A percentile compares a stretch with the other conserved stretches of the same genome.
Conservation (phyloP, 768 basidiomycete species). For the Chlorophyllum brunneum region DNA sequence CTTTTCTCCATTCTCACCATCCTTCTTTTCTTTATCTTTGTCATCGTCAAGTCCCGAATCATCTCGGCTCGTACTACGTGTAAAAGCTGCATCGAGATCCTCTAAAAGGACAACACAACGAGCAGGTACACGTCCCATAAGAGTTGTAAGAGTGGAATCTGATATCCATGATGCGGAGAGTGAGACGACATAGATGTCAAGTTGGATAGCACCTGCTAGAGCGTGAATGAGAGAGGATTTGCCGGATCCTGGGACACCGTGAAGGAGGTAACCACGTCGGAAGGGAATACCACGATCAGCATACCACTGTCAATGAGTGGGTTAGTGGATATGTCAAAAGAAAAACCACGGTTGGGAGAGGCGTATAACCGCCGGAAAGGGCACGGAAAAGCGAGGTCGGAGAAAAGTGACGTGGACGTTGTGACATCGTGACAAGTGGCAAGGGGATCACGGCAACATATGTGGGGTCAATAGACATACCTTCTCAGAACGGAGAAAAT, state of each 20-base stretch:
- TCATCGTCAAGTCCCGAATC: conserved; percentile 46
- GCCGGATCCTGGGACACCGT: conserved; percentile 82
- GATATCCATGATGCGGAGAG: conserved; percentile 85
- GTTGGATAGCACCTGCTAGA: conserved; percentile 82
- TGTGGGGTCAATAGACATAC: conserved; percentile 27
- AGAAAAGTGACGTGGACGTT: conserved; percentile 4
- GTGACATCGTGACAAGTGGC: background rate
- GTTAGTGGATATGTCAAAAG: conserved; percentile 1
- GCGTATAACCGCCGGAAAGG: background rate
- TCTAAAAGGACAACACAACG: conserved; percentile 86
- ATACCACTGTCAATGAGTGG: conserved; percentile 59
- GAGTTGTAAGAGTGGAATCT: conserved; percentile 78
- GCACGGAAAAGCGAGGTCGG: conserved; percentile 3
- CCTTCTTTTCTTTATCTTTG: conserved; percentile 29
- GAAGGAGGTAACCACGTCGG: conserved; percentile 81
- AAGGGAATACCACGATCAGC: conserved; percentile 92
- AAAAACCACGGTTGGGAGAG: background rate
- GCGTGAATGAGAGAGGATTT: conserved; percentile 86
- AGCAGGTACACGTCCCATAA: conserved; percentile 85
- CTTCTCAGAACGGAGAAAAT: conserved; percentile 83
- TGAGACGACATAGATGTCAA: conserved; percentile 91
- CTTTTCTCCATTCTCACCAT: conserved; percentile 27
- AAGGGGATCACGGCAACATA: background rate
- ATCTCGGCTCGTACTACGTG: conserved; percentile 68
- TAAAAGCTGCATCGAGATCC: conserved; percentile 88